A percentile compares a stretch with the other conserved stretches of the same genome.
Evolutionary conservation across 2,329 filamentous ascomycete species (phyloP).

Genomic region (Claviceps paspali): DNA sequence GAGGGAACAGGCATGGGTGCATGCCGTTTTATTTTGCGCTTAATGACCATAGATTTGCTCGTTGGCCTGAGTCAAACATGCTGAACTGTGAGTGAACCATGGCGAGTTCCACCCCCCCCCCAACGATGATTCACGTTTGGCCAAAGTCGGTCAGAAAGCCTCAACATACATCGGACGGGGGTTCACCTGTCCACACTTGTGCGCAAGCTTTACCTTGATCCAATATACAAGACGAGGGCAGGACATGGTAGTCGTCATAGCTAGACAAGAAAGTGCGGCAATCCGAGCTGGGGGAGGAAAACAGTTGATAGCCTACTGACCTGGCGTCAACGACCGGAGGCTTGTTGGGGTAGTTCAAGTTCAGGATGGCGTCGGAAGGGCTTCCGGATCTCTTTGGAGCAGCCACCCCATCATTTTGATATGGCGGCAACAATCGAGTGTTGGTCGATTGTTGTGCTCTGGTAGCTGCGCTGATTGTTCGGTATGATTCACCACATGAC

Average conservation of each 20-base stretch:
- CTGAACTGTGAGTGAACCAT: background rate
- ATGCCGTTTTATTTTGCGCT: no score
- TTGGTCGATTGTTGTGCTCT: background rate
- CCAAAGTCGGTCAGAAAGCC: background rate
- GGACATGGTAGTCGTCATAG: background rate
- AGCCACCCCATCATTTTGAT: background rate
- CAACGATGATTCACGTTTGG: conserved; percentile 5
- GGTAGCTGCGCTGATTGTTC: conserved; percentile 4
- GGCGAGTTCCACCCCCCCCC: no score
- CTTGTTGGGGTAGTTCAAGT: conserved; percentile 5
- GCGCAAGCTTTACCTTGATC: background rate
- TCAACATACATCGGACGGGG: conserved; percentile 2
- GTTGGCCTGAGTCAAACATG: background rate
- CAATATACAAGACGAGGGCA: background rate
- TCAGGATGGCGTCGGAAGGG: conserved; percentile 14
- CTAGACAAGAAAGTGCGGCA: background rate
- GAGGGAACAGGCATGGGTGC: no score
- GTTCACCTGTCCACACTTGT: background rate
- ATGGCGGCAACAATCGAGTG: background rate
- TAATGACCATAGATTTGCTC: no score
- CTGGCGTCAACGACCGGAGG: conserved; percentile 1
- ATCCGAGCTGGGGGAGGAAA: background rate
- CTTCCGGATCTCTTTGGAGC: conserved; percentile 6
- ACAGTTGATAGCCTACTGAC: conserved; percentile 4
- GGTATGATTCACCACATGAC: conserved; percentile 10